Base-by-base conservation (phyloP, 495 filamentous ascomycete species). In the Penicillium angulare region DNA sequence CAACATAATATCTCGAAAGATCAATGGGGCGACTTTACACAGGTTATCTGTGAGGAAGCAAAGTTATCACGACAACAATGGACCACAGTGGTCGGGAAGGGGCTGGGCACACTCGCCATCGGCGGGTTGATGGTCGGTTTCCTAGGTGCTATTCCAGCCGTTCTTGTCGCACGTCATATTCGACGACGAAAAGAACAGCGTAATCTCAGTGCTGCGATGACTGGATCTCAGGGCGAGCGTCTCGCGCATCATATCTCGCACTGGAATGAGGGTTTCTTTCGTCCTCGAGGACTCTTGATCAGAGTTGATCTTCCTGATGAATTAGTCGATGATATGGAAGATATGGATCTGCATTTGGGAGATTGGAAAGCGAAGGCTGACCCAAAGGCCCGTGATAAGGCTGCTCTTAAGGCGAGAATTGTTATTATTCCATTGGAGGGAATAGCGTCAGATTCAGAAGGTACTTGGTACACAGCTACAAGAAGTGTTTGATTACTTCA, bases 221-320 rank as follows among this genome's bases (percentile, higher is more conserved):
- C 53, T 0, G 55, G 56, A 0, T 40, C 13, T 2, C 16, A 45
- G 4, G 55, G 49, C 0, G 39, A 54, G 17, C 32, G 13, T 4
- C 56, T 73, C 1, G 34, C 61, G 13, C 41, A 38, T 4, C 63
- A 68, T 39, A 63, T 73, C 31, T 48, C 51, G 0, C 17, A 44
- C 6, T 72, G 70, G 70, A 73, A 73, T 49, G 61, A 69, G 35
- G 49, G 43, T 12, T 64, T 67, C 41, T 70, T 73, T 33, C 26
- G 45, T 24, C 65, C 66, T 6, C 47, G 60, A 4, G 67, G 68
- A 1, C 32, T 72, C 12, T n/a, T 72, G 43, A 67, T 72, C 26
- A 61, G 70, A 13, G 61, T 73, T 6, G 70, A 73, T 43, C 38
- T 73, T 39, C 70, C 68, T 0, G 52, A 61, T 34, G 67, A 71